Evolutionary conservation across 768 basidiomycete species (phyloP), one percentile per base, ranked within the genome.

Genomic region (Lactifluus hygrophoroides): DNA sequence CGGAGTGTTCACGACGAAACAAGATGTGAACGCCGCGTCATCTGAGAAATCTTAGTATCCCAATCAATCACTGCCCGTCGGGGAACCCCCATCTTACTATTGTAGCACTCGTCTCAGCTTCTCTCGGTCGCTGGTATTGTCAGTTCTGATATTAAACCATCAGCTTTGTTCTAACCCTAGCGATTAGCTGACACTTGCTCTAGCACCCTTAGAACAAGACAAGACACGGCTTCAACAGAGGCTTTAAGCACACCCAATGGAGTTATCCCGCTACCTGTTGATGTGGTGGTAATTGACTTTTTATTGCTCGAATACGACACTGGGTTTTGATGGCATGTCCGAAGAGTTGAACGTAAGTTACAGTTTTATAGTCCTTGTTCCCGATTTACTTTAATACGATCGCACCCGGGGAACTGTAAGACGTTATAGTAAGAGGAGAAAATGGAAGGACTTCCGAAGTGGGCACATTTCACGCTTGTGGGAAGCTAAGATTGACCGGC

Each of bases 1-100:
- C 81, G 85, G 66, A 73, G 74, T 19, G 81, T 88, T 3, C 91
- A 94, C 64, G 74, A 78, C 27, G 91, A 93, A 71, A 90, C 86
- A 23, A 77, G 88, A 34, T 93, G 91, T 69, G 90, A 93, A 66
- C 75, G 82, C 58, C 76, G 89, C 35, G 80, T 86, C 23, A 69
- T 85, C 19, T 90, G 62, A 69, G 25, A 16, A 17, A n/a, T n/a
- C n/a, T n/a, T n/a, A n/a, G n/a, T n/a, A n/a, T n/a, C n/a, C n/a
- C n/a, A n/a, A n/a, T n/a, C n/a, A n/a, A n/a, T n/a, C n/a, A n/a
- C n/a, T n/a, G n/a, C n/a, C 7, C 35, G 17, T 6, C 7, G 16
- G 11, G 19, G 25, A 16, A 38, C 45, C 11, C 35, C n/a, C n/a
- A 30, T 9, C 32, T 9, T 19, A 43, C 14, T 5, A 19, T 35